Percentiles rank a stretch among this genome's conserved stretches.
These are phyloP conservation scores for Sclerotinia glacialis DNA, from an alignment of 2,329 filamentous ascomycete genomes.

Conservation along the genomic window DNA sequence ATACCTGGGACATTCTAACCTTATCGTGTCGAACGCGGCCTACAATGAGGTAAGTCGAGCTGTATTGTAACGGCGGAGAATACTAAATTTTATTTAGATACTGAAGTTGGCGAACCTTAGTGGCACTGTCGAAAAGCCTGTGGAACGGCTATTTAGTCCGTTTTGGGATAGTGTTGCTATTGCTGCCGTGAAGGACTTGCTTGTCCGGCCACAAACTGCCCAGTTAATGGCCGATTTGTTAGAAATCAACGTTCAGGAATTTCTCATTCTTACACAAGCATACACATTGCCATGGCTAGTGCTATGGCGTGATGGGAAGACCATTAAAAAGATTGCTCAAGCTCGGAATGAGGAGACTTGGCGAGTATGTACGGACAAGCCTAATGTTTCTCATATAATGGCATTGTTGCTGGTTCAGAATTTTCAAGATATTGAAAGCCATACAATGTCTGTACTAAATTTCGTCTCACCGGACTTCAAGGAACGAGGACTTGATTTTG, in stretches of 20 bases:
- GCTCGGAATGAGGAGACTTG: slow-evolving; percentile 66
- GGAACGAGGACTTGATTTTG: slow-evolving; percentile 55
- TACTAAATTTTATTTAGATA: slow-evolving; percentile 47
- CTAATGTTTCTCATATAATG: slow-evolving; percentile 57
- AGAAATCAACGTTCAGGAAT: slow-evolving; percentile 68
- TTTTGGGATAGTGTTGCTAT: slow-evolving; percentile 88
- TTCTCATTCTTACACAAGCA: slow-evolving; percentile 72
- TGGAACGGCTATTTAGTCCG: slow-evolving; percentile 71
- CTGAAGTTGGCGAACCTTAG: slow-evolving; percentile 67
- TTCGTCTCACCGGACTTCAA: slow-evolving; percentile 70
- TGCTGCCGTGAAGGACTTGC: slow-evolving; percentile 76
- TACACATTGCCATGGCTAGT: slow-evolving; percentile 86
- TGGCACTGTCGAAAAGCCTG: slow-evolving; percentile 59
- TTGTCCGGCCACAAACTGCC: slow-evolving; percentile 75
- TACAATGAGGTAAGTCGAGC: slow-evolving; percentile 67
- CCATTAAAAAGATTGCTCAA: slow-evolving; percentile 77
- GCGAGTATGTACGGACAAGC: slow-evolving; percentile 52
- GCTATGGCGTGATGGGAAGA: slow-evolving; percentile 69
- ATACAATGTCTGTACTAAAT: slow-evolving; percentile 65
- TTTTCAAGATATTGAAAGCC: slow-evolving; percentile 56
- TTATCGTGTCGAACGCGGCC: slow-evolving; percentile 74
- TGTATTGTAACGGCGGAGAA: neutral
- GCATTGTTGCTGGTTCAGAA: slow-evolving; percentile 59
- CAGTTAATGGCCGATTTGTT: slow-evolving; percentile 78
- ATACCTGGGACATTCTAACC: slow-evolving; percentile 80